A percentile compares a stretch with the other conserved stretches of the same genome.
phyloP scores from a whole-genome alignment of 2,329 filamentous ascomycete genomes.

The Helotiales sp. region DNA sequence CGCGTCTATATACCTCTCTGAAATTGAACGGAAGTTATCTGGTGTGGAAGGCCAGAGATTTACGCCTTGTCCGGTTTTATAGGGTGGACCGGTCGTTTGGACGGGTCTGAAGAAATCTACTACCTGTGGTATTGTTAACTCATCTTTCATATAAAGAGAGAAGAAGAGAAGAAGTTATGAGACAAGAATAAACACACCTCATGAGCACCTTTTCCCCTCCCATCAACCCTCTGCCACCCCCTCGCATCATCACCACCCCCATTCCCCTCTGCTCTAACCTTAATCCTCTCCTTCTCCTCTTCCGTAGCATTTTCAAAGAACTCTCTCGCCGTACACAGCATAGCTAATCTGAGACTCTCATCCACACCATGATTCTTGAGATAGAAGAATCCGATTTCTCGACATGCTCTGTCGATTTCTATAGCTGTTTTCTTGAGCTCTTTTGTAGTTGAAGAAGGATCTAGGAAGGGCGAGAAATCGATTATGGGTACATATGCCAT shows the following conservation, averaged over 20 bases:
- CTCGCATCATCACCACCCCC: background rate
- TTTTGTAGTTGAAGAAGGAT: background rate
- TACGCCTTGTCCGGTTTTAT: background rate
- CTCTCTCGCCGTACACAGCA: background rate
- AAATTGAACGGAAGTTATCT: background rate
- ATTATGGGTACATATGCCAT: background rate
- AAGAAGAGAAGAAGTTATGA: too few species aligned
- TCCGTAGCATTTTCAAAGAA: constrained; percentile 1
- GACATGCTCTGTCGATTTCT: constrained; percentile 2
- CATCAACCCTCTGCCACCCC: background rate
- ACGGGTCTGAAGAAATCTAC: constrained; percentile 2
- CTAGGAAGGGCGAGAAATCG: background rate
- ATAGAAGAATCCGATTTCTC: constrained; percentile 1
- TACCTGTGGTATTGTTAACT: background rate
- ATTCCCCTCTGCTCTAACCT: background rate
- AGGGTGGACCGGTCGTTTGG: background rate
- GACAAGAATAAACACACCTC: background rate
- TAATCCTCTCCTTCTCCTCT: background rate
- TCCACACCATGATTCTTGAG: background rate
- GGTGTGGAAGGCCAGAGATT: background rate
- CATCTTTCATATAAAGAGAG: background rate
- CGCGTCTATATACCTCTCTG: constrained; percentile 16
- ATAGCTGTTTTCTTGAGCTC: background rate
- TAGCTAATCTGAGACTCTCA: background rate
- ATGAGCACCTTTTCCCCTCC: background rate